phyloP scores from a whole-genome alignment of 768 basidiomycete genomes.

The Hericium alpestre region DNA sequence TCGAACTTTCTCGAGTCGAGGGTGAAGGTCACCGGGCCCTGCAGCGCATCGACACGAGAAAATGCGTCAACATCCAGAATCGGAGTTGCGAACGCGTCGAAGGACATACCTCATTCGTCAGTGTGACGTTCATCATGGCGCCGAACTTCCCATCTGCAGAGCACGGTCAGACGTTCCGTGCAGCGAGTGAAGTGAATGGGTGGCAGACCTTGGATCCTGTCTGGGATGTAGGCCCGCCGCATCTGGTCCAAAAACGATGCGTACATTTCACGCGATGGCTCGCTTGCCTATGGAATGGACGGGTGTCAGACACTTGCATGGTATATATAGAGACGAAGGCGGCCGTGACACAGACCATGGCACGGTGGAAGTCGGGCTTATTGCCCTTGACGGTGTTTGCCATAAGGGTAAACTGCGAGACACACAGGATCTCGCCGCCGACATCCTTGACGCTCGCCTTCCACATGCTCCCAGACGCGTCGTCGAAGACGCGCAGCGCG shows the following conservation, averaged over 20 bases:
- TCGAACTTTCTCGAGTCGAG: constrained; percentile 75
- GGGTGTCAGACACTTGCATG: neutral
- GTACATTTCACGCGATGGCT: constrained; percentile 61
- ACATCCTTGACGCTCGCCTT: constrained; percentile 81
- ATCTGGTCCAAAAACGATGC: constrained; percentile 61
- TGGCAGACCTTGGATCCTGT: constrained; percentile 67
- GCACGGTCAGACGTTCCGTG: constrained; percentile 5
- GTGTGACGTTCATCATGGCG: constrained; percentile 88
- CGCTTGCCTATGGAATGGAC: constrained; percentile 39
- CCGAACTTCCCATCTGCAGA: constrained; percentile 81
- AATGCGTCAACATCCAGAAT: neutral
- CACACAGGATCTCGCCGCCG: constrained; percentile 83
- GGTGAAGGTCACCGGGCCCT: constrained; percentile 83
- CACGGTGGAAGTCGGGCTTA: constrained; percentile 87
- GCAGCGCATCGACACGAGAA: neutral
- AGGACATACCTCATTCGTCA: constrained; percentile 71
- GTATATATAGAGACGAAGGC: neutral
- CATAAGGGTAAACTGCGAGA: constrained; percentile 88
- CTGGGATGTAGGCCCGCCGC: constrained; percentile 52
- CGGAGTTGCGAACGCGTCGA: neutral
- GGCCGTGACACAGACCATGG: constrained; percentile 54
- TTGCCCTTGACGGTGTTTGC: constrained; percentile 81
- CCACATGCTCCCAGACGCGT: constrained; percentile 64
- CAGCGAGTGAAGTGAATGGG: neutral
- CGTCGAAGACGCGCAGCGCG: constrained; percentile 62